Evolutionary conservation across 371 early-diverging fungal species (phyloP).

Genomic region (Mucor racemosus): DNA sequence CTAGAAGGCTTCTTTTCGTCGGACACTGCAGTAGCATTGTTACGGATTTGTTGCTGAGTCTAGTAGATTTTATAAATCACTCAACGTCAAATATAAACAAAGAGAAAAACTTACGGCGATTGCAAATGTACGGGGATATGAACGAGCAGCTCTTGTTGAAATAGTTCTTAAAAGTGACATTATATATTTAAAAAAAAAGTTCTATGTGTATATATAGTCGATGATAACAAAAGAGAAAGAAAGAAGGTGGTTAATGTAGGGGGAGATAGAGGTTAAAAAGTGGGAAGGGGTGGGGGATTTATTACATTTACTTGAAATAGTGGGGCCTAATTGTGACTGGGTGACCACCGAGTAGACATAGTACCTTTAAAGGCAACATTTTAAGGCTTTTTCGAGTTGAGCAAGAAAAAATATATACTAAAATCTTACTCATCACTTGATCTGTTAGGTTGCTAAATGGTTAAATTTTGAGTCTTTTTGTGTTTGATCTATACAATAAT

Average conservation of each 20-base stretch:
- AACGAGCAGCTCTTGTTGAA: constrained; percentile 11
- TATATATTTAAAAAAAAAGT: neutral
- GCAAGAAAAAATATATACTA: neutral
- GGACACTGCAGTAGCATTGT: constrained; percentile 25
- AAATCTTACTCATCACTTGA: neutral
- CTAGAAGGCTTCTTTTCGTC: constrained; percentile 19
- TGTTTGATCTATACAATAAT: no score
- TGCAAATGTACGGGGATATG: constrained; percentile 15
- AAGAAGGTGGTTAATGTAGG: neutral
- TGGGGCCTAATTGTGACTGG: constrained; percentile 7
- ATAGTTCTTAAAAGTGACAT: constrained; percentile 22
- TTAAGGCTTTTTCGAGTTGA: constrained; percentile 9
- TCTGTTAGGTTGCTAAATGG: neutral
- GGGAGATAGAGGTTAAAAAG: constrained; percentile 3
- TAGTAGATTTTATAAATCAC: constrained; percentile 1
- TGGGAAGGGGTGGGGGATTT: constrained; percentile 12
- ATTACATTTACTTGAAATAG: neutral
- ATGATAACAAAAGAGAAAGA: neutral
- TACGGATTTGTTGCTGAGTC: constrained; percentile 26
- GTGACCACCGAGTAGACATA: constrained; percentile 13
- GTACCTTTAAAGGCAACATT: constrained; percentile 15
- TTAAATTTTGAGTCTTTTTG: neutral
- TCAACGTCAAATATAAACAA: neutral
- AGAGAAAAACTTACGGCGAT: constrained; percentile 9
- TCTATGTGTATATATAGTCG: no score